These are phyloP conservation scores for Claviceps spartinae DNA, from an alignment of 2,329 filamentous ascomycete genomes.

Conservation along the genomic window DNA sequence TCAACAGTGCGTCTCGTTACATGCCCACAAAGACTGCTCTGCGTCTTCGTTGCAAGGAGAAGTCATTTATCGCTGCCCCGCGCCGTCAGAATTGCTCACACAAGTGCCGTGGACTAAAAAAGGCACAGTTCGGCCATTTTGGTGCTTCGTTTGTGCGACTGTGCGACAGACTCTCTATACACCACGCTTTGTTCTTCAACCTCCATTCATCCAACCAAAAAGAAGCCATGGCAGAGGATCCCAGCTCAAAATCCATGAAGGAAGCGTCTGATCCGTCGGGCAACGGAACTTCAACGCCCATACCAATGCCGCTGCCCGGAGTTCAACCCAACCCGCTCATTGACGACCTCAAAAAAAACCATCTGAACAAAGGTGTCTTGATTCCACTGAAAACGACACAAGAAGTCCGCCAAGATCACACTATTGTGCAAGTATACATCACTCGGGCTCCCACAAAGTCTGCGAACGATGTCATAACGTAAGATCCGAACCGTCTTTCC, in stretches of 20 bases:
- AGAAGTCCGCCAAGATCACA: slow-evolving; percentile 46
- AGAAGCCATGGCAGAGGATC: slow-evolving; percentile 3
- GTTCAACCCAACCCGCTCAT: slow-evolving; percentile 24
- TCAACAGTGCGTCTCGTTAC: not conserved
- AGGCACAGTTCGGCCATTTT: not conserved
- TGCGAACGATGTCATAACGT: slow-evolving; percentile 63
- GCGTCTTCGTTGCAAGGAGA: not conserved
- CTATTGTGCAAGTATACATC: slow-evolving; percentile 50
- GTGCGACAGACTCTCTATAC: not conserved
- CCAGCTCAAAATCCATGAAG: not conserved
- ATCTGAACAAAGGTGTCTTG: slow-evolving; percentile 34
- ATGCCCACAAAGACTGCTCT: not conserved
- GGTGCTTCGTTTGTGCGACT: not conserved
- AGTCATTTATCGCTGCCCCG: not conserved
- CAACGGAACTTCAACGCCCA: not conserved
- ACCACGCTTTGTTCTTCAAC: not conserved
- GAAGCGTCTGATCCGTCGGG: not conserved
- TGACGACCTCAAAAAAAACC: slow-evolving; percentile 20
- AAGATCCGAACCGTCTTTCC: slow-evolving; percentile 14
- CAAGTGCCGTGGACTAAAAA: not conserved
- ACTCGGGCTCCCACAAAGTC: slow-evolving; percentile 58
- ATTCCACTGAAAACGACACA: slow-evolving; percentile 52
- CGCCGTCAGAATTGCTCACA: not conserved
- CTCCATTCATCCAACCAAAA: not conserved
- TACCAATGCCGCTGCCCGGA: slow-evolving; percentile 2